phyloP scores from a whole-genome alignment of 2,329 filamentous ascomycete species.

The Thielaviopsis euricoi region DNA sequence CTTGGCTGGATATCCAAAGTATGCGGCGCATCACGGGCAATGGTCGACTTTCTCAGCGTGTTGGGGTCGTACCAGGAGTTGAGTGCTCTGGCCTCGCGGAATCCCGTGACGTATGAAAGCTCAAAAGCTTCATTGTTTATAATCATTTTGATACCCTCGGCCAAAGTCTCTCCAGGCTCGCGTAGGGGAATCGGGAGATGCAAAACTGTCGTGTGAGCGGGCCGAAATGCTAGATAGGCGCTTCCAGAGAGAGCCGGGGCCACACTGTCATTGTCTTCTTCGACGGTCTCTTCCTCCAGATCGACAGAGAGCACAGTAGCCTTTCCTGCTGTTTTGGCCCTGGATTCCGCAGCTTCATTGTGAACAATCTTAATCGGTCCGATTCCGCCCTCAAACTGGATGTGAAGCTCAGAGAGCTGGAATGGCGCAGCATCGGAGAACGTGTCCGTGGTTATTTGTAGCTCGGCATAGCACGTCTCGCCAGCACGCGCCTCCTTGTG shows the following conservation, averaged over 20 bases:
- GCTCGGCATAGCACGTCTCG: constrained; percentile 39
- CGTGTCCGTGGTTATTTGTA: constrained; percentile 40
- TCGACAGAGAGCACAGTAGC: constrained; percentile 16
- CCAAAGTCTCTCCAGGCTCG: constrained; percentile 63
- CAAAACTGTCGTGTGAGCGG: constrained; percentile 53
- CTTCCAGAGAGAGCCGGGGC: constrained; percentile 14
- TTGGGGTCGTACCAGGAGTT: constrained; percentile 34
- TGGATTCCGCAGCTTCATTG: constrained; percentile 13
- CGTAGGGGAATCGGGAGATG: constrained; percentile 58
- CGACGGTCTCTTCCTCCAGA: constrained; percentile 19
- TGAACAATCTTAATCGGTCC: constrained; percentile 37
- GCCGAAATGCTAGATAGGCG: constrained; percentile 17
- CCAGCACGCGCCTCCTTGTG: constrained; percentile 44
- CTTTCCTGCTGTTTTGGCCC: constrained; percentile 13
- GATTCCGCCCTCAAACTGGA: constrained; percentile 41
- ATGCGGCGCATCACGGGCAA: constrained; percentile 33
- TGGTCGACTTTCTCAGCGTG: constrained; percentile 24
- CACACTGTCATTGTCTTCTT: constrained; percentile 14
- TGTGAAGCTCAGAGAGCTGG: constrained; percentile 30
- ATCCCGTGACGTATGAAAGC: constrained; percentile 46
- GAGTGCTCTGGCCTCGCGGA: constrained; percentile 26
- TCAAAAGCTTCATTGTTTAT: constrained; percentile 50
- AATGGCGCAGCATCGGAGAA: constrained; percentile 35
- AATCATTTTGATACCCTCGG: constrained; percentile 44
- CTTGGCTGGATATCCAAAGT: constrained; percentile 64